These are phyloP conservation scores for Amaranthus hypochondriacus DNA, from an alignment of 148 eudicot species.

Conservation along the genomic window DNA sequence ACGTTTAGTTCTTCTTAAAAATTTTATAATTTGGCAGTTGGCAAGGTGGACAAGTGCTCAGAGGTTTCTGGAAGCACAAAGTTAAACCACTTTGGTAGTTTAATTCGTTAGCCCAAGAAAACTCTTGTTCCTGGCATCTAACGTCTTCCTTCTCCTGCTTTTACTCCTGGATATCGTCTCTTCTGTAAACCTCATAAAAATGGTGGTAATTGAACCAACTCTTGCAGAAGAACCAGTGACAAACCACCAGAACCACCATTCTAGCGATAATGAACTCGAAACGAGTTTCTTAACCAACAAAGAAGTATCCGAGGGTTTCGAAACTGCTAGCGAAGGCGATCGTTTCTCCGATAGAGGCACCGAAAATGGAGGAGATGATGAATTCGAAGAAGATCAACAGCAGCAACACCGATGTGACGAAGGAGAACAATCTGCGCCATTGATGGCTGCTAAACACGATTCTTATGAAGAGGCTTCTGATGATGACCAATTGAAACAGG, in stretches of 20 bases:
- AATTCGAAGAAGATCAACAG: slow-evolving; percentile 15
- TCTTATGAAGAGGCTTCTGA: slow-evolving; percentile 31
- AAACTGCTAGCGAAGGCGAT: slow-evolving; percentile 77
- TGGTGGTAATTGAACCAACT: slow-evolving; percentile 54
- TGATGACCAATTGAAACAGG: slow-evolving; percentile 49
- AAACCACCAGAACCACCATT: neutral
- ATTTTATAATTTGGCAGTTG: too few relatives aligned
- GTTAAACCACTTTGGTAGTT: too few relatives aligned
- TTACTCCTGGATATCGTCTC: too few relatives aligned
- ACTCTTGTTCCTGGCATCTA: too few relatives aligned
- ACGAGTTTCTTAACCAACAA: slow-evolving; percentile 25
- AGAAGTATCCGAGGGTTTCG: slow-evolving; percentile 61
- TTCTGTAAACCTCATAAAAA: slow-evolving; percentile 3
- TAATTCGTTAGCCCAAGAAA: too few relatives aligned
- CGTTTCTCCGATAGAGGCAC: slow-evolving; percentile 21
- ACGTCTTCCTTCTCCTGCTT: too few relatives aligned
- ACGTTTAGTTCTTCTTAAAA: too few relatives aligned
- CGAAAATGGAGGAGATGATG: slow-evolving; percentile 18
- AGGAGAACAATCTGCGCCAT: slow-evolving; percentile 15
- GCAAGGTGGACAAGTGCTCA: too few relatives aligned
- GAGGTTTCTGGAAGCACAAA: too few relatives aligned
- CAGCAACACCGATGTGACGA: neutral
- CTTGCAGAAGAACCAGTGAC: slow-evolving; percentile 18
- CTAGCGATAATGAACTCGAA: slow-evolving; percentile 5
- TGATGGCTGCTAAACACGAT: slow-evolving; percentile 21